A percentile compares a stretch with the other conserved stretches of the same genome.
Conservation (phyloP, 83 land plant species). For the Picea mariana region DNA sequence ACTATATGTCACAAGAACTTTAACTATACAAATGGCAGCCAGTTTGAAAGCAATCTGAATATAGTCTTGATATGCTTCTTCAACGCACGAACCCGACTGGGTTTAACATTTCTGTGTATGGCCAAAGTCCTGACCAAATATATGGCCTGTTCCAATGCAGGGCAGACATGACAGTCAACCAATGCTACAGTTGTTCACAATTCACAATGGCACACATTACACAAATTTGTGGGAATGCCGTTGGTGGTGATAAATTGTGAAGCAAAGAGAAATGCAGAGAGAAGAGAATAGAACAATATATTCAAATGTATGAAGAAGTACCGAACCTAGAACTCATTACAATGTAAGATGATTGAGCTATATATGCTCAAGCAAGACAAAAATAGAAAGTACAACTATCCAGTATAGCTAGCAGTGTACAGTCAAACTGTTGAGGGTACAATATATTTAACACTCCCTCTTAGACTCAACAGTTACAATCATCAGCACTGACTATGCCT, state of each 20-base stretch:
- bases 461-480: no score
- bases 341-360: no score
- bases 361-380: no score
- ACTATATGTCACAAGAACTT: not conserved
- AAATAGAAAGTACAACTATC: no score
- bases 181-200: not conserved
- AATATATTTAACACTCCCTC: no score
- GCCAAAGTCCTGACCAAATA: not conserved
- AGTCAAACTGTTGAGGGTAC: no score
- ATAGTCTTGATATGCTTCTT: not conserved
- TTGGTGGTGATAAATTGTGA: not conserved
- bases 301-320: no score
- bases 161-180: not conserved
- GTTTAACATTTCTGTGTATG: not conserved
- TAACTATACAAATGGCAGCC: not conserved
- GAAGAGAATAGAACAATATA: no score
- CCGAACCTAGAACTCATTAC: no score
- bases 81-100: not conserved
- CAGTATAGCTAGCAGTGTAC: no score
- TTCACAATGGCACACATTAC: not conserved
- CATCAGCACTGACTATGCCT: no score
- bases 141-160: conserved; percentile 1
- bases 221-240: not conserved
- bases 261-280: no score
- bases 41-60: not conserved